Evolutionary conservation across 2,329 filamentous ascomycete species (phyloP), one percentile per base, ranked within the genome.

Genomic region (Aspergillus brunneoviolaceus): DNA sequence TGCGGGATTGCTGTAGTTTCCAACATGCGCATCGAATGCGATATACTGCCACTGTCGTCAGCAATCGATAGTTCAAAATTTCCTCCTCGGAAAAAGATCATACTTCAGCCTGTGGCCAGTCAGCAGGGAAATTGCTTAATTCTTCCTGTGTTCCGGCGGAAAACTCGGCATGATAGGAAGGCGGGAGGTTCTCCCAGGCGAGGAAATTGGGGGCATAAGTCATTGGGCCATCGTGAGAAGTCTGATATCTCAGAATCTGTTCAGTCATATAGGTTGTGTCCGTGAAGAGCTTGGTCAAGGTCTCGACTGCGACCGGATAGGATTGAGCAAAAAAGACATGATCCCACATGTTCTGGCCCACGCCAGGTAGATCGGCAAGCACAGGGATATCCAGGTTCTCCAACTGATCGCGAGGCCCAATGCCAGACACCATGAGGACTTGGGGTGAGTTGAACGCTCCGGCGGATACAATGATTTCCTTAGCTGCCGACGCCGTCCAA

Each of bases 391-490:
- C 61, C 52, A 72, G 63, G 1, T 67, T 31, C 5, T 68, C 25
- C 5, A 76, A 62, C 1, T 65, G 62, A 0, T 63, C 64, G 2
- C 57, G 48, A 3, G 81, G 81, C 0, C 82, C 82, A 55, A 80
- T 69, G 2, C 83, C 83, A 19, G 80, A 82, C 2, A 83, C 75
- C 73, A 83, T 82, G 9, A 85, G 73, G 1, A 66, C 39, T 47
- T 66, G 64, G 1, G 64, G 64, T 16, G 80, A 82, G 63, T 85
- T 82, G 66, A 82, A 83, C 3, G 78, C 75, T 3, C 84, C 85
- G 0, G 79, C 81, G 0, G 81, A 77, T 6, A 87, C 60, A 45
- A 80, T 77, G 6, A 79, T 77, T 63, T 86, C 84, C 31, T 76
- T 76, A 14, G 75, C 79, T 27, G 84, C 82, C 2, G 14, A 19